These are phyloP conservation scores for Naganishia friedmannii DNA, from an alignment of 768 basidiomycete genomes.

Conservation along the genomic window DNA sequence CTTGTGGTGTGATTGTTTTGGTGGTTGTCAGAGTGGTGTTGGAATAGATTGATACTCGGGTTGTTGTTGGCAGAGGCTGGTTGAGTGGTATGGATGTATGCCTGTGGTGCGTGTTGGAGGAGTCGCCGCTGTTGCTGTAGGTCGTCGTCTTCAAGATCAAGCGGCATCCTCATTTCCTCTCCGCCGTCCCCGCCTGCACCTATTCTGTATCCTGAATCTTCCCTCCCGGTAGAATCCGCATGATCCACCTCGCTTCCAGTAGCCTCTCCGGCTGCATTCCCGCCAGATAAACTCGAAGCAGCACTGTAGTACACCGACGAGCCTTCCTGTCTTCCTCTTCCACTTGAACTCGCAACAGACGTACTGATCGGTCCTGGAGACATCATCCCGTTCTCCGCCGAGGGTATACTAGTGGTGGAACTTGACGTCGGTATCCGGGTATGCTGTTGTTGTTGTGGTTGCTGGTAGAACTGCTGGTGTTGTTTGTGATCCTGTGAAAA, in stretches of 20 bases:
- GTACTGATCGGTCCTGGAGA: conserved; percentile 7
- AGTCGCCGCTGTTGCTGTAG: neutral
- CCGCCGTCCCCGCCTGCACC: neutral
- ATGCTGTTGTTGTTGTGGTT: conserved; percentile 5
- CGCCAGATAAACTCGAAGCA: conserved; percentile 10
- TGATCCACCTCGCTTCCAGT: neutral
- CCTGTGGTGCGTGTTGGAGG: no score
- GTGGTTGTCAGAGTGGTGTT: conserved; percentile 7
- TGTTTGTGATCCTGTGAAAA: conserved; percentile 13
- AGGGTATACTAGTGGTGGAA: neutral
- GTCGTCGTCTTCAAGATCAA: conserved; percentile 11
- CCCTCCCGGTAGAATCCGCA: neutral
- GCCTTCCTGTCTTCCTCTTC: conserved; percentile 2
- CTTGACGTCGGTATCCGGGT: neutral
- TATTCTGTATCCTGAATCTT: neutral
- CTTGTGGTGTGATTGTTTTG: no score
- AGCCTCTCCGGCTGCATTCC: neutral
- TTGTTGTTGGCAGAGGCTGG: neutral
- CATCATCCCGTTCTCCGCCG: neutral
- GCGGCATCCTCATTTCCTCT: conserved; percentile 13
- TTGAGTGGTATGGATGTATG: no score
- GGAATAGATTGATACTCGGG: conserved; percentile 20
- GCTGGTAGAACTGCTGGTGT: conserved; percentile 1
- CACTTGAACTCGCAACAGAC: neutral
- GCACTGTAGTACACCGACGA: conserved; percentile 14